Evolutionary conservation across 2,329 filamentous ascomycete species (phyloP), one percentile per base, ranked within the genome.

Genomic region (Cladosporium colombiae): DNA sequence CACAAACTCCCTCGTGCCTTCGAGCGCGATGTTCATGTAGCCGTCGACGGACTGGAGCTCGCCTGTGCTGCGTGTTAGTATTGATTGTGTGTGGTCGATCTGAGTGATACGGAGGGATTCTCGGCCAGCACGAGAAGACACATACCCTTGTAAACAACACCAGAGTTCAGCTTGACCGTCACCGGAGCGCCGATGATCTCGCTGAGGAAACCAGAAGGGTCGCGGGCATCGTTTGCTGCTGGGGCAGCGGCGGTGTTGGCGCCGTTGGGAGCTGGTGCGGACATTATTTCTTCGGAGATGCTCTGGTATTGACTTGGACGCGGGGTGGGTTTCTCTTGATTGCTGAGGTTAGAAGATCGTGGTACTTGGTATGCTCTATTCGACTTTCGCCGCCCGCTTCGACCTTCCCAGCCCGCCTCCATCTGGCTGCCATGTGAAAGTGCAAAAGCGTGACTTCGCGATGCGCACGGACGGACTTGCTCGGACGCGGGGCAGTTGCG

Each of bases 21-120:
- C 95, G 33, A 99, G 86, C 14, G 95, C 94, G 77, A 99, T 97
- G 81, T 99, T 99, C 95, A 99, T 99, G 81, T 98, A 99, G 62
- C 95, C 95, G 79, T 99, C 95, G 59, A 99, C 94, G 0, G 93
- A 97, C 78, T 98, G 93, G 44, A 98, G 86, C 78, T 97, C 93
- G 72, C 95, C 94, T 97, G 69, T 55, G 7, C n/a, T 21, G 21
- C 16, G 27, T 44, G 61, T 64, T 33, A 64, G 61, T 29, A 23
- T 23, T 18, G 2, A 3, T 35, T 35, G 33, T 23, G 3, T 40
- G 23, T 27, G 21, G 21, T 52, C 29, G 29, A 31, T 31, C 29
- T n/a, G n/a, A n/a, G n/a, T n/a, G n/a, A n/a, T n/a, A n/a, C n/a
- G n/a, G n/a, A n/a, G n/a, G n/a, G n/a, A n/a, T n/a, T n/a, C n/a